These are phyloP conservation scores for Lentinula boryana DNA, from an alignment of 768 basidiomycete genomes.

Conservation along the genomic window DNA sequence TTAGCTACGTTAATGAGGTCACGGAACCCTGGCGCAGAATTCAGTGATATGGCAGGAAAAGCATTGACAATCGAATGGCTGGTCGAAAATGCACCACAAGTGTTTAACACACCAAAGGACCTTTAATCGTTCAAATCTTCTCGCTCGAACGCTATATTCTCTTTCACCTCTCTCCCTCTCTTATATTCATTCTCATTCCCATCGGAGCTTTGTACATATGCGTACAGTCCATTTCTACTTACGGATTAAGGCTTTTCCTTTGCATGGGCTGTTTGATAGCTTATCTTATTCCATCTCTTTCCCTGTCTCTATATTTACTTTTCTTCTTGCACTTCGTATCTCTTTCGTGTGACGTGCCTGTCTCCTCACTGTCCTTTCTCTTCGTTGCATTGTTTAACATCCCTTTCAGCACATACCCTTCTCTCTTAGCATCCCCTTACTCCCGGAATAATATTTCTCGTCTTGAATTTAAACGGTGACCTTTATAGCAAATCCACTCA, in stretches of 20 bases:
- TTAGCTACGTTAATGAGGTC: conserved; percentile 93
- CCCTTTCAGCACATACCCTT: neutral
- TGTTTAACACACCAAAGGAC: conserved; percentile 28
- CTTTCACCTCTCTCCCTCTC: neutral
- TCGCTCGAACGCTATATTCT: neutral
- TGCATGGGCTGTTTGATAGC: conserved; percentile 3
- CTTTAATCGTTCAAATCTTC: neutral
- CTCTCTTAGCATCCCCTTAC: neutral
- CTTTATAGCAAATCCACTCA: too few species aligned
- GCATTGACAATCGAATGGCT: conserved; percentile 92
- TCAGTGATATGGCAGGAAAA: conserved; percentile 97
- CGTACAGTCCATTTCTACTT: neutral
- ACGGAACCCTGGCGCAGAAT: conserved; percentile 79
- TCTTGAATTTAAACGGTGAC: neutral
- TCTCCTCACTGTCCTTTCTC: neutral
- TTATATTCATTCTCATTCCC: neutral
- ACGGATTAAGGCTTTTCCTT: neutral
- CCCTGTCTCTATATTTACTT: neutral
- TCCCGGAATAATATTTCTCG: neutral
- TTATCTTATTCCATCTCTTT: neutral
- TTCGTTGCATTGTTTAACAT: too few species aligned
- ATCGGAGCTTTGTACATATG: neutral
- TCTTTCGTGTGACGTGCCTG: neutral
- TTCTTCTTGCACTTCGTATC: neutral
- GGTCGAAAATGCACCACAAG: conserved; percentile 73